A percentile compares a stretch with the other conserved stretches of the same genome.
phyloP scores from a whole-genome alignment of 2,329 filamentous ascomycete genomes.

The Xylaria sp. region DNA sequence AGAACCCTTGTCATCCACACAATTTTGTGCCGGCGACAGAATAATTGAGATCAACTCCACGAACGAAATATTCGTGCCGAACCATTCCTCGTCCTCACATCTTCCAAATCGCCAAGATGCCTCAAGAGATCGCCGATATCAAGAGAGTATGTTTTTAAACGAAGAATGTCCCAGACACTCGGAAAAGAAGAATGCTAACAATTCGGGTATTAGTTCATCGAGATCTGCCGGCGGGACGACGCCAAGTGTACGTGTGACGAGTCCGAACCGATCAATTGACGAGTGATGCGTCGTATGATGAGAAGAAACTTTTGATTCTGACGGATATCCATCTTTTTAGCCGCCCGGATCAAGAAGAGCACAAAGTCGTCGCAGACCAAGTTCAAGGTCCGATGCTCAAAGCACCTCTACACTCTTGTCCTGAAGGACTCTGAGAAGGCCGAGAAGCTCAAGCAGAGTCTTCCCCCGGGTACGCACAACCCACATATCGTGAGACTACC shows the following conservation, averaged over 20 bases:
- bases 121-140: conserved; percentile 97
- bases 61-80: conserved; percentile 35
- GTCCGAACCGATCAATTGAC: conserved; percentile 22
- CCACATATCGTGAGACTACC: background rate
- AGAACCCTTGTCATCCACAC: conserved; percentile 45
- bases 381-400: conserved; percentile 99
- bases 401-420: conserved; percentile 96
- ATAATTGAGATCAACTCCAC: conserved; percentile 38
- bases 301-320: conserved; percentile 42
- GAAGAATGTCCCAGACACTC: conserved; percentile 2
- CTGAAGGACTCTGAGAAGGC: conserved; percentile 99
- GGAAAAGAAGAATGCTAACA: conserved; percentile 43
- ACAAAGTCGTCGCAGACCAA: conserved; percentile 92
- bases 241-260: conserved; percentile 85
- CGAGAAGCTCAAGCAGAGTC: conserved; percentile 99
- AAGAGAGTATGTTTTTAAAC: conserved; percentile 70
- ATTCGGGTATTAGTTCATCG: conserved; percentile 82
- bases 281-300: conserved; percentile 21
- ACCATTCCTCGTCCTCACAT: conserved; percentile 42
- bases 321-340: conserved; percentile 58
- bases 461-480: conserved; percentile 86
- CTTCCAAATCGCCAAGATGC: conserved; percentile 80
- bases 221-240: conserved; percentile 99
- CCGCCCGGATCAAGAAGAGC: conserved; percentile 96
- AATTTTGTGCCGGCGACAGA: conserved; percentile 46